These are phyloP conservation scores for Sisymbrium irio DNA, from an alignment of 345 rosid species.

Conservation along the genomic window DNA sequence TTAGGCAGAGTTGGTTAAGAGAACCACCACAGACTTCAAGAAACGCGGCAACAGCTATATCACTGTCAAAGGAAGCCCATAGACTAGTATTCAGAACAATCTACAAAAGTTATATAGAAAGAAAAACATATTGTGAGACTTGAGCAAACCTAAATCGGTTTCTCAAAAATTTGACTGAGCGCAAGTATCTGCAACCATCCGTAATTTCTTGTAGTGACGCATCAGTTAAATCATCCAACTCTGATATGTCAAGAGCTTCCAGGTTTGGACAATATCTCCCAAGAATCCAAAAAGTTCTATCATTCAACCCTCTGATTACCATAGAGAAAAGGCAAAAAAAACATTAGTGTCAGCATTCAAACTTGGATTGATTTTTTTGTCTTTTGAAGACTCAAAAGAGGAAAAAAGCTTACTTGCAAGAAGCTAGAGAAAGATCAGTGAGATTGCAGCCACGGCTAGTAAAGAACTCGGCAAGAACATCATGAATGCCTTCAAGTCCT, in stretches of 20 bases:
- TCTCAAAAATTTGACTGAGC: neutral
- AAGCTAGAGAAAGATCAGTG: slow-evolving; percentile 37
- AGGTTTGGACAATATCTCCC: slow-evolving; percentile 35
- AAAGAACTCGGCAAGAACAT: slow-evolving; percentile 28
- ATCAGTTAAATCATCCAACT: slow-evolving; percentile 41
- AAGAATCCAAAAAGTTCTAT: slow-evolving; percentile 32
- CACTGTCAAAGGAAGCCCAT: slow-evolving; percentile 39
- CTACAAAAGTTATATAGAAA: neutral
- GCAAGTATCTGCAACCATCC: slow-evolving; percentile 43
- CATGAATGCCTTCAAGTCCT: slow-evolving; percentile 36
- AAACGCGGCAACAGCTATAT: slow-evolving; percentile 61
- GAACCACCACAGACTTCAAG: slow-evolving; percentile 49
- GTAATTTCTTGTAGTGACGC: slow-evolving; percentile 39
- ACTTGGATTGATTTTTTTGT: neutral
- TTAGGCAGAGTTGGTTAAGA: slow-evolving; percentile 47
- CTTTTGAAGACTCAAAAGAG: neutral
- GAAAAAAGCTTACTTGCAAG: slow-evolving; percentile 20
- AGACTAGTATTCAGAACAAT: neutral
- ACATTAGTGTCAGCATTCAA: neutral
- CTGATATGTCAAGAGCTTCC: slow-evolving; percentile 44
- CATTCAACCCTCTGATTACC: slow-evolving; percentile 49
- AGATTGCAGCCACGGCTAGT: slow-evolving; percentile 32
- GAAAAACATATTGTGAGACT: neutral
- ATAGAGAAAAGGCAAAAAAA: slow-evolving; percentile 25
- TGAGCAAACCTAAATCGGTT: slow-evolving; percentile 26